Percentiles rank a stretch among this genome's conserved stretches.
Conservation (phyloP, 768 basidiomycete genomes). For the Suillus clintonianus region DNA sequence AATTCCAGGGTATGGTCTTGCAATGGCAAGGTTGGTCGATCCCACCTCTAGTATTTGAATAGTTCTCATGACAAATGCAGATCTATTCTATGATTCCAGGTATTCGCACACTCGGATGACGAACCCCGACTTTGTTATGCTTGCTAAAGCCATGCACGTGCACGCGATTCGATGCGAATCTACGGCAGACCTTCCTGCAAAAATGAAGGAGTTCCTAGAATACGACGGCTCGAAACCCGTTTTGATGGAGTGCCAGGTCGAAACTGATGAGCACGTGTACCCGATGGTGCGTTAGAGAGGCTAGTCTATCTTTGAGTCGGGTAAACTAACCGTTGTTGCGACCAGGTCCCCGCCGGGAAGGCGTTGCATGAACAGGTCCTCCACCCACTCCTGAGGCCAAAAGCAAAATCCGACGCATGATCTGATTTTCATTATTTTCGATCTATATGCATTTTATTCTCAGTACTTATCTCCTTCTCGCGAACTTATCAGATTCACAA, state of each 20-base stretch:
- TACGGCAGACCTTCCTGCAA: conserved; percentile 78
- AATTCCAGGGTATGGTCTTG: conserved; percentile 98
- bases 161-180: conserved; percentile 81
- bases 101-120: conserved; percentile 96
- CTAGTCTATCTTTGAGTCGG: not conserved
- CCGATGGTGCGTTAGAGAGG: conserved; percentile 65
- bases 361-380: conserved; percentile 91
- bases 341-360: conserved; percentile 86
- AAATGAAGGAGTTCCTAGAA: conserved; percentile 99
- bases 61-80: conserved; percentile 33
- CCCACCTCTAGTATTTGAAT: not conserved
- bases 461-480: conserved; percentile 4
- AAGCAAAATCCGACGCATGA: conserved; percentile 28
- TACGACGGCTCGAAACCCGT: conserved; percentile 87
- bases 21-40: conserved; percentile 90
- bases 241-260: conserved; percentile 87
- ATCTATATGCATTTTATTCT: not conserved
- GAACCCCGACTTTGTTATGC: conserved; percentile 92
- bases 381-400: conserved; percentile 53
- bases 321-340: conserved; percentile 2
- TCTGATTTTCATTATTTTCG: not conserved
- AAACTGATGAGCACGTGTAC: conserved; percentile 85
- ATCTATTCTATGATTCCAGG: conserved; percentile 95
- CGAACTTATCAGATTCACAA: conserved; percentile 6
- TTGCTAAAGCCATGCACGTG: conserved; percentile 89